A percentile compares a stretch with the other conserved stretches of the same genome.
Evolutionary conservation across 305 asterid genomes (phyloP).

Genomic region (Fraxinus latifolia): DNA sequence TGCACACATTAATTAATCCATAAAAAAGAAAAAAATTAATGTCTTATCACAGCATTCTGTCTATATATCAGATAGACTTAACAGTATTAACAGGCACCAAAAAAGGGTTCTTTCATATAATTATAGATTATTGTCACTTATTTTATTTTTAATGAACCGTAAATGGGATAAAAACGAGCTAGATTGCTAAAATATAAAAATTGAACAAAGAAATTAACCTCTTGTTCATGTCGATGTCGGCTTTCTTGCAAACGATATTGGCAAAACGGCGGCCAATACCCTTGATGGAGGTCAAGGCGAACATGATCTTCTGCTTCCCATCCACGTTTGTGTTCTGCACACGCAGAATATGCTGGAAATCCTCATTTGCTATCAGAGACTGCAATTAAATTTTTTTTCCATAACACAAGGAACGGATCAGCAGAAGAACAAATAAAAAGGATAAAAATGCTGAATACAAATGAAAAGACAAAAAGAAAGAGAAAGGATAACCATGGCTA

Average conservation of each 20-base stretch:
- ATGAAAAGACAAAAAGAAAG: not conserved
- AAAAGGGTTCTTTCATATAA: not conserved
- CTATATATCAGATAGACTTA: not conserved
- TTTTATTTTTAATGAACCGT: not conserved
- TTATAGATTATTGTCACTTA: not conserved
- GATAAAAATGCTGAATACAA: not conserved
- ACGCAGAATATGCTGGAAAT: constrained; percentile 87
- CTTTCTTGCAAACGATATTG: constrained; percentile 77
- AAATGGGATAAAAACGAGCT: not conserved
- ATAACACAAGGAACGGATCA: not conserved
- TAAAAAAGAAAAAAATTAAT: not conserved
- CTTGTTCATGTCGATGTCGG: constrained; percentile 85
- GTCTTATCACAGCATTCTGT: not conserved
- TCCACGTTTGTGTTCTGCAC: constrained; percentile 80
- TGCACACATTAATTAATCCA: not conserved
- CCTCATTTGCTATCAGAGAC: constrained; percentile 77
- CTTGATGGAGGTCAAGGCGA: constrained; percentile 82
- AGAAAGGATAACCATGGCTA: constrained; percentile 27
- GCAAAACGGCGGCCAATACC: constrained; percentile 91
- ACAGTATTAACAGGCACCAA: not conserved
- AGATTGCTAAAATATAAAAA: not conserved
- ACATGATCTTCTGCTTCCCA: constrained; percentile 85
- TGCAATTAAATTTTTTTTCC: constrained; percentile 16
- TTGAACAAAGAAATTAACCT: constrained; percentile 32
- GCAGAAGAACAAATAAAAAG: not conserved